Base-by-base conservation (phyloP, 805 yeast species). In the Candida odintsovae region DNA sequence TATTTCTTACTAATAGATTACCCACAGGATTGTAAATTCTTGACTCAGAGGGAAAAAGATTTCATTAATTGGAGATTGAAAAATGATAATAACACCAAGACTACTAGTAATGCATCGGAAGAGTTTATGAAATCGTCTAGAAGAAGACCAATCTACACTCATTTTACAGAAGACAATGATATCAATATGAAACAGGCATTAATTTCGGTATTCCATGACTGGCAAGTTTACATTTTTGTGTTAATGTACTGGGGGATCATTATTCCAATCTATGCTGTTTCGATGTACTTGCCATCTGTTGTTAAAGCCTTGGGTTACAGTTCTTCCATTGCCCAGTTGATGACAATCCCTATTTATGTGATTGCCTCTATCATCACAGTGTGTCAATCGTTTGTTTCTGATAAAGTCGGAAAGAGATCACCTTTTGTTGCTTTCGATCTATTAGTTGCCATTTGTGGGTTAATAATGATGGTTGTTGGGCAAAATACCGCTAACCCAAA, bases 11-110 rank as follows among this genome's bases (percentile, higher is more conserved):
- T 55, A 41, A 76, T 75, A 13, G 68, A 64, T 48, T 68, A 68
- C 59, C 85, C 83, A 21, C 59, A 56, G 6, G 55, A 58, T 39
- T 72, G 76, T 4, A 66, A 66, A 63, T 78, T 76, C 50, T 62
- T 76, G 41, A 66, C 60, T 15, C 44, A 46, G 35, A 42, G 68
- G 63, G 77, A 76, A 50, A 49, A 52, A 26, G 52, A 50, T 8
- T 57, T 46, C 22, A 50, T 51, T 9, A 50, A 50, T 46, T 56
- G 60, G 60, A 54, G 55, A 42, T 40, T 56, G 41, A 50, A 46
- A 26, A 51, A 48, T 40, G 53, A 50, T 33, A 39, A 26, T 16
- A 50, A 46, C 15, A 37, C 38, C n/a, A 26, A 26, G n/a, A n/a
- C 23, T 12, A 16, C 36, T 6, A 33, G 20, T 33, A 46, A 45